phyloP scores from a whole-genome alignment of 495 filamentous ascomycete genomes.

The Geoglossum glabrum region DNA sequence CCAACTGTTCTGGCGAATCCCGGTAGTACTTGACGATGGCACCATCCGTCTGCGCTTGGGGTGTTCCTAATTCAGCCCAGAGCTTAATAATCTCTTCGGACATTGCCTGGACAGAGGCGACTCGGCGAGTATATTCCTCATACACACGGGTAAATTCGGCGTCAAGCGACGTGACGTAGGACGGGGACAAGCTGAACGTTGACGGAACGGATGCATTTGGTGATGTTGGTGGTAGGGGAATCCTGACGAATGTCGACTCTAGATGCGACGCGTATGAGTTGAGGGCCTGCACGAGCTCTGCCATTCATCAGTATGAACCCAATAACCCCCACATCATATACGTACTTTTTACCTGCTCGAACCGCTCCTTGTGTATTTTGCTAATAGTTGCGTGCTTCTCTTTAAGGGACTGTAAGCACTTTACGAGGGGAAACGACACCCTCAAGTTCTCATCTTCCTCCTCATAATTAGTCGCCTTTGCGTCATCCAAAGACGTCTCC shows the following conservation, averaged over 20 bases:
- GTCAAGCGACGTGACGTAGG: constrained; percentile 75
- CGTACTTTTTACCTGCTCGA: constrained; percentile 80
- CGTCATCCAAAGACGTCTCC: constrained; percentile 72
- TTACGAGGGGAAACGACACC: constrained; percentile 59
- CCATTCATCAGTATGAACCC: constrained; percentile 5
- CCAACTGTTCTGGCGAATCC: constrained; percentile 79
- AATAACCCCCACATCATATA: constrained; percentile 3
- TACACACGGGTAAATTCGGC: constrained; percentile 83
- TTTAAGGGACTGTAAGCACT: constrained; percentile 57
- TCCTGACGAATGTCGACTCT: constrained; percentile 61
- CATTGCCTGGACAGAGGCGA: constrained; percentile 50
- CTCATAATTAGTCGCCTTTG: constrained; percentile 37
- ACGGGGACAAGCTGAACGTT: constrained; percentile 69
- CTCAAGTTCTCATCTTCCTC: constrained; percentile 43
- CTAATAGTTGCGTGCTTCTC: constrained; percentile 66
- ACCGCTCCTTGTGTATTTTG: constrained; percentile 70
- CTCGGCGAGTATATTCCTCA: constrained; percentile 74
- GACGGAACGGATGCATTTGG: constrained; percentile 54
- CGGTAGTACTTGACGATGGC: constrained; percentile 73
- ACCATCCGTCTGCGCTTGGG: constrained; percentile 77
- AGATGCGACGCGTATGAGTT: constrained; percentile 91
- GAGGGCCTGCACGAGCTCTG: constrained; percentile 81
- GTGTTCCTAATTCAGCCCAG: constrained; percentile 86
- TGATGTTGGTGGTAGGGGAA: constrained; percentile 61
- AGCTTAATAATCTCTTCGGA: constrained; percentile 76